These are phyloP conservation scores for Chaetoscypha palmicola DNA, from an alignment of 2,329 filamentous ascomycete genomes.

Conservation along the genomic window DNA sequence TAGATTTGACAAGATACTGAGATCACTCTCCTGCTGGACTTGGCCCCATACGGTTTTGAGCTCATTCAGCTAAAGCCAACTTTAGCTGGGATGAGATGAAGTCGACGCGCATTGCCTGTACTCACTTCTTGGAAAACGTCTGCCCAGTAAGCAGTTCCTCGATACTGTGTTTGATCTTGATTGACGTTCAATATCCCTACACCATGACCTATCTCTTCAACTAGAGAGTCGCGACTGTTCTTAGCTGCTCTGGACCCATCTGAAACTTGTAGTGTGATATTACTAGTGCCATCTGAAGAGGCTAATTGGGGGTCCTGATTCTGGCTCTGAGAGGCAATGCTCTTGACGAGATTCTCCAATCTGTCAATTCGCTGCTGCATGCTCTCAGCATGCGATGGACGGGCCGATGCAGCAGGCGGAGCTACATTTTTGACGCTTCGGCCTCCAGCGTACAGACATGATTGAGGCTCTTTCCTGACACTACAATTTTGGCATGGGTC, in stretches of 20 bases:
- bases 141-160: constrained; percentile 76
- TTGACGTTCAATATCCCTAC: constrained; percentile 74
- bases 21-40: constrained; percentile 72
- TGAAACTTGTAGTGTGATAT: neutral
- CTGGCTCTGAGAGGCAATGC: constrained; percentile 42
- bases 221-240: constrained; percentile 47
- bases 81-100: neutral
- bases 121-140: constrained; percentile 61
- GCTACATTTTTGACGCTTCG: constrained; percentile 37
- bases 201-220: constrained; percentile 61
- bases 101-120: constrained; percentile 5
- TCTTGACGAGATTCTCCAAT: constrained; percentile 33
- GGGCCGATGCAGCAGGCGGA: constrained; percentile 57
- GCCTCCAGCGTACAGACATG: constrained; percentile 74
- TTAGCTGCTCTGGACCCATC: neutral
- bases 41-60: constrained; percentile 62
- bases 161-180: constrained; percentile 62
- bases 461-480: constrained; percentile 69
- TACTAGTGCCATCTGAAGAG: neutral
- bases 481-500: constrained; percentile 90
- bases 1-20: constrained; percentile 44
- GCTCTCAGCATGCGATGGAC: constrained; percentile 86
- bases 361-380: constrained; percentile 40
- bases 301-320: constrained; percentile 40
- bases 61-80: constrained; percentile 12